Conservation (phyloP, 495 filamentous ascomycete genomes). For the Aspergillus leporis region DNA sequence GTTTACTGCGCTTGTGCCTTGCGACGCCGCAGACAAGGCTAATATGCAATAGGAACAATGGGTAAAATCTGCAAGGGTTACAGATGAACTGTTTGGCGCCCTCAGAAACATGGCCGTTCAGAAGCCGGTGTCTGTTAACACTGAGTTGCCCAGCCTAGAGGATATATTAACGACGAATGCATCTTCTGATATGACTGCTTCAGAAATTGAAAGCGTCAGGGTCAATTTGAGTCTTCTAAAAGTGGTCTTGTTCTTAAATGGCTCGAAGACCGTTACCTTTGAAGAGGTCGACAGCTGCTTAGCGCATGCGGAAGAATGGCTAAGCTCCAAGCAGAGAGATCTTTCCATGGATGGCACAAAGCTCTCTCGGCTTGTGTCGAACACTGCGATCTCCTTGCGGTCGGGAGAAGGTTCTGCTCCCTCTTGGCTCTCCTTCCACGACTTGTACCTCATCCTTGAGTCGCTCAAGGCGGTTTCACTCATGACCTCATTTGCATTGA, state of each 20-base stretch:
- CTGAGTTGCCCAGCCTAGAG: constrained; percentile 32
- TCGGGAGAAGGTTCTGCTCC: constrained; percentile 32
- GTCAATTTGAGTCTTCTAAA: constrained; percentile 36
- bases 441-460: constrained; percentile 37
- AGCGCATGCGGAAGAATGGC: constrained; percentile 36
- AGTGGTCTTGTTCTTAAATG: constrained; percentile 36
- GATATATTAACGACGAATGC: constrained; percentile 24
- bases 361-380: constrained; percentile 25
- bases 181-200: constrained; percentile 33
- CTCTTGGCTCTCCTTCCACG: constrained; percentile 45
- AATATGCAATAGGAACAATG: constrained; percentile 35
- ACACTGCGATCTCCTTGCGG: constrained; percentile 28
- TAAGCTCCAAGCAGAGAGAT: constrained; percentile 28
- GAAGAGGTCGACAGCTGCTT: constrained; percentile 36
- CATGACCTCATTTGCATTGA: constrained; percentile 29
- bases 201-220: constrained; percentile 35
- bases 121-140: constrained; percentile 31
- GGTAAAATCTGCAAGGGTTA: constrained; percentile 37
- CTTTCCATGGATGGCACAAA: constrained; percentile 24
- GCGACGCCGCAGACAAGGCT: neutral
- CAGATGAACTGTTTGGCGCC: constrained; percentile 37
- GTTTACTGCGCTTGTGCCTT: constrained; percentile 12
- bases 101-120: constrained; percentile 35
- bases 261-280: constrained; percentile 34
- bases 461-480: constrained; percentile 40